Evolutionary conservation across 1,139 yeast species (phyloP).

Genomic region (Scheffersomyces titani): DNA sequence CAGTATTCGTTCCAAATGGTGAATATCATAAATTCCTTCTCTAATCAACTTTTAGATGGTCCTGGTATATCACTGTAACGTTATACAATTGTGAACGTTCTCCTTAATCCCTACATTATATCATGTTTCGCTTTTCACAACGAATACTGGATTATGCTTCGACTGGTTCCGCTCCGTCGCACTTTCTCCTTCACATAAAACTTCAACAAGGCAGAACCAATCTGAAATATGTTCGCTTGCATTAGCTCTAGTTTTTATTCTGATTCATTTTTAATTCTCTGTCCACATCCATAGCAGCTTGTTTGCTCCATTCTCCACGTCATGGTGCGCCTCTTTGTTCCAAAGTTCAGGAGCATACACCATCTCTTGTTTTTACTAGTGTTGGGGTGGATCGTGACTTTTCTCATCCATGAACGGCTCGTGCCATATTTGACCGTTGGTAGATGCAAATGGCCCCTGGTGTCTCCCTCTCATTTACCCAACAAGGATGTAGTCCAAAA

Average conservation of each 20-base stretch:
- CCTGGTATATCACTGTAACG: too few species aligned
- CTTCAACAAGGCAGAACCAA: neutral
- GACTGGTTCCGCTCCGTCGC: too few species aligned
- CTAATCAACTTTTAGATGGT: too few species aligned
- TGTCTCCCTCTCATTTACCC: constrained; percentile 1
- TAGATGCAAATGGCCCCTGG: constrained; percentile 37
- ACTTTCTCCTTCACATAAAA: neutral
- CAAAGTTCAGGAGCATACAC: constrained; percentile 27
- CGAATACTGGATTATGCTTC: too few species aligned
- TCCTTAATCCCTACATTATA: too few species aligned
- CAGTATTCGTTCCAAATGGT: too few species aligned
- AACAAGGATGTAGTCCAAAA: neutral
- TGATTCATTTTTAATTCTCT: neutral
- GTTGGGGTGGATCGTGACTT: constrained; percentile 31
- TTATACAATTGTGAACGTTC: too few species aligned
- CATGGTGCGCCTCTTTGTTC: constrained; percentile 8
- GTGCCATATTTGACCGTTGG: constrained; percentile 28
- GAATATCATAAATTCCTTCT: too few species aligned
- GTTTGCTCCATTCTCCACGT: neutral
- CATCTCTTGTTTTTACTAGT: constrained; percentile 22
- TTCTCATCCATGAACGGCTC: constrained; percentile 35
- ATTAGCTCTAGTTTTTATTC: neutral
- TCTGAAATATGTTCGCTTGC: neutral
- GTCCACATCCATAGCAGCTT: constrained; percentile 1
- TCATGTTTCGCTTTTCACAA: too few species aligned